Percentiles rank a stretch among this genome's conserved stretches.
These are phyloP conservation scores for Rosa chinensis DNA, from an alignment of 306 rosid genomes.

Conservation along the genomic window DNA sequence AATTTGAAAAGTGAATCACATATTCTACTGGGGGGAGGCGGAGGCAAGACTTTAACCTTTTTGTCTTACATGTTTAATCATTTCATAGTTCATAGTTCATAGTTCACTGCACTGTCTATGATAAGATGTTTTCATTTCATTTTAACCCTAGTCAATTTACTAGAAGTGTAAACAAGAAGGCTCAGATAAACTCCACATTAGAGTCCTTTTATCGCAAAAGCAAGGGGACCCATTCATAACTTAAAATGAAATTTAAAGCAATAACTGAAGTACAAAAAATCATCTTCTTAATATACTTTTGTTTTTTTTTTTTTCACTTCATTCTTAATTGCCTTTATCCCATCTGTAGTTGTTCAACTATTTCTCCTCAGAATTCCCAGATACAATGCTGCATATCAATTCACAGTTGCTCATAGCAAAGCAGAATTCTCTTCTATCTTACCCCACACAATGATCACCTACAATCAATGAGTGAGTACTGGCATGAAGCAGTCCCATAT, in stretches of 20 bases:
- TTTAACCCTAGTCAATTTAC: not conserved
- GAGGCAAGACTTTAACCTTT: not conserved
- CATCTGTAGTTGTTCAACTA: not conserved
- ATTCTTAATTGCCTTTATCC: not conserved
- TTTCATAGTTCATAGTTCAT: not conserved
- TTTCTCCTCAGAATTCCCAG: not conserved
- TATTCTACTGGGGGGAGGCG: not conserved
- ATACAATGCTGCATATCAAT: not conserved
- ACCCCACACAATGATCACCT: slow-evolving; percentile 97
- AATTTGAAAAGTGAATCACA: not conserved
- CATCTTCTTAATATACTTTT: not conserved
- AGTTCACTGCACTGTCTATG: not conserved
- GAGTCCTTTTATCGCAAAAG: not conserved
- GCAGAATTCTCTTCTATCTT: slow-evolving; percentile 33
- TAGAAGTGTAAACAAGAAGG: not conserved
- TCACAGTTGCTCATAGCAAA: slow-evolving; percentile 3
- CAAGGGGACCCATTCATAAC: not conserved
- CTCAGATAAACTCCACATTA: not conserved
- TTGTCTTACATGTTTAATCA: not conserved
- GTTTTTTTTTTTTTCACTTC: not conserved
- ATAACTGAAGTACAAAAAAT: not conserved
- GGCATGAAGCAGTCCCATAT: slow-evolving; percentile 74
- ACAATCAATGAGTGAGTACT: slow-evolving; percentile 69
- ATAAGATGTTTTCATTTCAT: not conserved
- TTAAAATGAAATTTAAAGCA: not conserved